Conservation (phyloP, 2,329 filamentous ascomycete genomes). For the Ceratocystis colombiana region DNA sequence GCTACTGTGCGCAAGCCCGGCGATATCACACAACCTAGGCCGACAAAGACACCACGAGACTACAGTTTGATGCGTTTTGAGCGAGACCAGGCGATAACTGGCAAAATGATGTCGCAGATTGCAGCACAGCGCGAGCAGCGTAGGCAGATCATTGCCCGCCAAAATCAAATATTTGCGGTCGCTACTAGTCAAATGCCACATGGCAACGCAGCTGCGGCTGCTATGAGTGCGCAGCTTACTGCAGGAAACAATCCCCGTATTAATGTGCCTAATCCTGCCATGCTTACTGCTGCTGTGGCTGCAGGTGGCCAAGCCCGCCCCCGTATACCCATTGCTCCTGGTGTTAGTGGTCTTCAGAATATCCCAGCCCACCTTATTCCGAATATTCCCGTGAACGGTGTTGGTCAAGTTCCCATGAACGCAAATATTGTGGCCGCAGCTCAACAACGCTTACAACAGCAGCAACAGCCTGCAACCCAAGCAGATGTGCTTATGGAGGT, state of each 20-base stretch:
- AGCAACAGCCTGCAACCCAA: constrained; percentile 41
- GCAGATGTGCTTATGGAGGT: constrained; percentile 52
- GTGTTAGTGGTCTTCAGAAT: constrained; percentile 42
- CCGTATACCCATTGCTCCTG: constrained; percentile 46
- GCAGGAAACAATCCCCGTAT: constrained; percentile 6
- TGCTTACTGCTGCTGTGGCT: constrained; percentile 30
- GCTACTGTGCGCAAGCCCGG: constrained; percentile 71
- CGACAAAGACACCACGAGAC: constrained; percentile 69
- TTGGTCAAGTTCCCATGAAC: constrained; percentile 62
- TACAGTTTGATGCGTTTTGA: constrained; percentile 86
- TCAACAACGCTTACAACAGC: constrained; percentile 38
- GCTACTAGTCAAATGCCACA: constrained; percentile 11
- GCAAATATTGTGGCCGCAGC: constrained; percentile 33
- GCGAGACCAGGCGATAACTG: constrained; percentile 59
- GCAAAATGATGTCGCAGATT: constrained; percentile 45
- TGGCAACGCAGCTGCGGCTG: neutral
- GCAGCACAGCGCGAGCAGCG: constrained; percentile 48
- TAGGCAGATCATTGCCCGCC: constrained; percentile 27
- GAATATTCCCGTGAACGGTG: constrained; percentile 48
- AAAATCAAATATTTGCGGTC: constrained; percentile 18
- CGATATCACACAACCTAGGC: constrained; percentile 46
- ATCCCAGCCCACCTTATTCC: constrained; percentile 42
- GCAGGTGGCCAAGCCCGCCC: constrained; percentile 39
- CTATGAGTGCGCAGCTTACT: constrained; percentile 15
- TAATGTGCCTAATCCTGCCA: constrained; percentile 18